Base-by-base conservation (phyloP, 352 stramenopile species). In the Phytophthora ramorum region DNA sequence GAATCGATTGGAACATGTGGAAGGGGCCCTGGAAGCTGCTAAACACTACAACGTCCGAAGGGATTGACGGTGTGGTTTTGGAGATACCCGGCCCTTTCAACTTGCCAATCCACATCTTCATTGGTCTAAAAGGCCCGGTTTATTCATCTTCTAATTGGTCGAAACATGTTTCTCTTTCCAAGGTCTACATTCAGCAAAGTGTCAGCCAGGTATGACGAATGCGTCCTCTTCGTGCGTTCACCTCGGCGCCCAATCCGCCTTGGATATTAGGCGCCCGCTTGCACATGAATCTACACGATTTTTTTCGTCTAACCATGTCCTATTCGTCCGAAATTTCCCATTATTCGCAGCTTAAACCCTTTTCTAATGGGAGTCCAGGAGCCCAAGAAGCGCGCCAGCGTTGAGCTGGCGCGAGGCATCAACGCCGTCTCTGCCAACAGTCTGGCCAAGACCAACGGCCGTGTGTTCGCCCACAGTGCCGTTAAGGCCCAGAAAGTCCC, bases 401-500 rank as follows among this genome's bases (percentile, higher is more conserved):
- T 86, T 19, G 83, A 85, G 58, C 79, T 93, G 54, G 85, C 85
- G 45, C 83, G 83, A 59, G 83, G 85, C 69, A 89, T 93, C 66
- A 92, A 92, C 73, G 85, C 85, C 68, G 89, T 93, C 71, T 78
- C 83, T 43, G 40, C 51, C 71, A 92, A 91, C 79, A 78, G 66
- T 59, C 69, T 92, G 24, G 60, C 69, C 17, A 82, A 84, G 65
- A 75, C 69, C 19, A 93, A 92, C 58, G 83, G 78, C 67, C 77
- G 66, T 52, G 86, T 88, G 69, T 58, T 81, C 58, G 58, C 69
- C 63, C 85, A 89, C 71, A 90, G 87, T 71, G 75, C 69, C 48
- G 69, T 62, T 34, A 66, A 54, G 8, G 71, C 74, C 47, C 78
- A 75, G 53, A 89, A 78, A 69, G 28, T 34, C 28, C 28, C 47